Evolutionary conservation across 1,284 basidiomycete species (phyloP), one percentile per base, ranked within the genome.

Genomic region (Vanrija humicola): DNA sequence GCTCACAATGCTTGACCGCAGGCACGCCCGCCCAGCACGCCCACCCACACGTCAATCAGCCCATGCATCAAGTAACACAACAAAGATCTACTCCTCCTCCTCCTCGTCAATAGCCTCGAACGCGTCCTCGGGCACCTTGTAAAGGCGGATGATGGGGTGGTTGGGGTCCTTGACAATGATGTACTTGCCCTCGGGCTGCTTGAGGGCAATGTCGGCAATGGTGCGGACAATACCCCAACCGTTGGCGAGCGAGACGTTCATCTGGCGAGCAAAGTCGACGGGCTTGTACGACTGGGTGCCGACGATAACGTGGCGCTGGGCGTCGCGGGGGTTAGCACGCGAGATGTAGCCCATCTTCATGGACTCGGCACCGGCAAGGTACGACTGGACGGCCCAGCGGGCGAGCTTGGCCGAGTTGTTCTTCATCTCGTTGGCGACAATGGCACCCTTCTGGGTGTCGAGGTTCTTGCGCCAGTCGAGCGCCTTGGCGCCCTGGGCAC

Each of bases 361-460:
- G 66, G 87, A 81, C 62, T 98, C 96, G 18, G 94, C 95, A 50
- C 96, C 96, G 47, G 96, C 93, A 43, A 99, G 81, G 52, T 98
- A 83, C 72, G 89, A 90, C 80, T 98, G 94, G 29, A 98, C 89
- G 0, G 96, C 88, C 90, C 95, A 99, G 72, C 95, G 89, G 18
- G 95, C 94, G 49, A 99, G 84, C 79, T 98, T 98, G 81, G 88
- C 94, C 70, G 88, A 91, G 80, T 99, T 99, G 80, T 98, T 99
- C 82, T 98, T 98, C 96, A 98, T 98, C 81, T 99, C 96, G 43
- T 92, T 96, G 46, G 96, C 93, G 55, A 98, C 92, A 44, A 99
- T 95, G 3, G 96, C 96, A 69, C 96, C 96, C 58, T 94, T 86
- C 78, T 98, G 94, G 8, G 89, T 86, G 78, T 99, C 96, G 50